Base-by-base conservation (phyloP, 208 protist genomes). In the Trypanosoma platydactyli region DNA sequence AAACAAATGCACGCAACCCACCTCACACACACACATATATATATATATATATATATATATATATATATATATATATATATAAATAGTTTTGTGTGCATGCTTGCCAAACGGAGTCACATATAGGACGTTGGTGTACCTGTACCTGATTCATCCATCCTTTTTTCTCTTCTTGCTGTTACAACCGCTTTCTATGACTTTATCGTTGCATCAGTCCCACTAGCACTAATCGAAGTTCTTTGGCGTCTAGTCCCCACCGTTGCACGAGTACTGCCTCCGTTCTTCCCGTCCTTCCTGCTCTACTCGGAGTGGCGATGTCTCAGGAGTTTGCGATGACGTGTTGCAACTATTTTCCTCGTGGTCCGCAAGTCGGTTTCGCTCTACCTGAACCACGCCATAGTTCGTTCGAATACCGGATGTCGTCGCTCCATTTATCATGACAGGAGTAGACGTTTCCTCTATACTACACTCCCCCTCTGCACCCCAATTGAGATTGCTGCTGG, bases 321-420 rank as follows among this genome's bases (percentile, higher is more conserved):
- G 33, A 3, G 33, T 3, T 38, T 3, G 33, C 9, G 33, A 38
- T 9, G 33, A 38, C 33, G 9, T 9, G 9, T 38, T 38, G 33
- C 33, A 38, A 11, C 33, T 9, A 38, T 38, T 38, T 38, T 61
- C 65, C 18, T 45, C 67, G 0, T 44, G 55, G 25, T 87, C 83
- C 30, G 42, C 16, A 27, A 83, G 61, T 16, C 87, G 87, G 27
- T 24, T 68, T 66, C 72, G 80, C 64, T 93, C 87, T 33, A 71
- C 51, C 16, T 75, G 64, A 27, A 93, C 79, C 18, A 76, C 56
- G 52, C 89, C 85, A 65, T 88, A 94, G 54, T 75, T 73, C 20
- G 89, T 92, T 50, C 53, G 74, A 13, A 88, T 60, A 27, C 63
- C 65, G 30, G 29, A 3, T 22, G 54, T 13, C 27, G 22, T 44